These are phyloP conservation scores for Diaporthe amygdali DNA, from an alignment of 2,329 filamentous ascomycete species.

Conservation along the genomic window DNA sequence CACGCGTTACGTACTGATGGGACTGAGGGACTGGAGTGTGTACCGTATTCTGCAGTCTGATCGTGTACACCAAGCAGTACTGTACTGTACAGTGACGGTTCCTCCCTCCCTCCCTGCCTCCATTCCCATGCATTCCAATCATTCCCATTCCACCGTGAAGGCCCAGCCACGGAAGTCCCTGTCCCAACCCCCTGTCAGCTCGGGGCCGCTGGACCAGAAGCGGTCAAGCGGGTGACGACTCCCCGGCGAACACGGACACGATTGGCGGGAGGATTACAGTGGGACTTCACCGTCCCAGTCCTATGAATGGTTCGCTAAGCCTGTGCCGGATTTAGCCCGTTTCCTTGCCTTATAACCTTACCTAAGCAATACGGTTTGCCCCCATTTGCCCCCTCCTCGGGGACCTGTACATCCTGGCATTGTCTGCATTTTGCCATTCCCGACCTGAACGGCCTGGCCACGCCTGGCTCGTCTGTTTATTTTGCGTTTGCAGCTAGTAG, in stretches of 20 bases:
- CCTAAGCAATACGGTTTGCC: neutral
- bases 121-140: neutral
- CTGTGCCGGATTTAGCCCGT: slow-evolving; percentile 3
- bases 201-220: neutral
- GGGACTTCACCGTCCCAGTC: neutral
- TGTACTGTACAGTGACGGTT: neutral
- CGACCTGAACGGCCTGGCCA: neutral
- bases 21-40: neutral
- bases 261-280: neutral
- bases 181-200: neutral
- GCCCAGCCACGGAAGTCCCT: slow-evolving; percentile 4
- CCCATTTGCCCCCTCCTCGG: neutral
- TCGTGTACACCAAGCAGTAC: neutral
- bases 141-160: neutral
- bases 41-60: too few species aligned
- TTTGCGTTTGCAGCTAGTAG: neutral
- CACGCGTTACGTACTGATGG: neutral
- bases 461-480: neutral
- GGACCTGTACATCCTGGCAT: neutral
- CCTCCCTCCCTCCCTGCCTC: neutral
- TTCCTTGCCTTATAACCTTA: neutral
- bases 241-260: neutral
- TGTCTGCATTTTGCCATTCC: neutral
- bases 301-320: neutral
- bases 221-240: slow-evolving; percentile 1